Conservation (phyloP, 2,329 filamentous ascomycete genomes). For the Westerdykella ornata region DNA sequence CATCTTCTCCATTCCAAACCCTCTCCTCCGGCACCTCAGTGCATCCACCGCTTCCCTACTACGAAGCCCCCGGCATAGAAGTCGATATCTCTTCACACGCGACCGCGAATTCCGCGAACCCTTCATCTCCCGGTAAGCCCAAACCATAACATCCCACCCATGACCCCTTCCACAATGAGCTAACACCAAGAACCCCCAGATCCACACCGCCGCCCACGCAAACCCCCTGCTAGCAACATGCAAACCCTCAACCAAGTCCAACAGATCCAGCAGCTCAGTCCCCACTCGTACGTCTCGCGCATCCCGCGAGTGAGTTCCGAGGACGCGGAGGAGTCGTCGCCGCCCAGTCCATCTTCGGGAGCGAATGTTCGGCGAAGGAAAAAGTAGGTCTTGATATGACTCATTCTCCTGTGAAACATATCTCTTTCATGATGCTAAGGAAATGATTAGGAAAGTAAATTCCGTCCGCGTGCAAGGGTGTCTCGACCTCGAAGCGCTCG, state of each 20-base stretch:
- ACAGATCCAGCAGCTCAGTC: constrained; percentile 20
- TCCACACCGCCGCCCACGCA: constrained; percentile 22
- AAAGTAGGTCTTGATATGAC: no score
- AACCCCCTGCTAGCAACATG: constrained; percentile 14
- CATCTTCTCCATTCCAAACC: constrained; percentile 23
- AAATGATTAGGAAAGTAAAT: constrained; percentile 11
- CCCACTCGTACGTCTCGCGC: constrained; percentile 21
- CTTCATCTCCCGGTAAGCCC: not conserved
- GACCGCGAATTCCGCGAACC: constrained; percentile 16
- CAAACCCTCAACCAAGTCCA: constrained; percentile 18
- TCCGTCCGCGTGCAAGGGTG: constrained; percentile 15
- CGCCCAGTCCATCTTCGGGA: no score
- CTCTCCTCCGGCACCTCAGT: constrained; percentile 30
- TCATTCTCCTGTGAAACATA: no score
- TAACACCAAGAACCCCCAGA: constrained; percentile 10
- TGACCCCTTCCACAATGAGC: not conserved
- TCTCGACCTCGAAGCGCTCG: constrained; percentile 18
- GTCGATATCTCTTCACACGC: constrained; percentile 25
- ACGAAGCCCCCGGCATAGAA: constrained; percentile 26
- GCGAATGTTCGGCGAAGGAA: no score
- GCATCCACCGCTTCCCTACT: constrained; percentile 16
- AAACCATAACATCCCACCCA: no score
- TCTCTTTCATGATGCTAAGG: no score
- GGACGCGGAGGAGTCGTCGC: constrained; percentile 9
- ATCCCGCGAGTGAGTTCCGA: constrained; percentile 19